phyloP scores from a whole-genome alignment of 805 yeast genomes.

The Barnettozyma botsteinii region DNA sequence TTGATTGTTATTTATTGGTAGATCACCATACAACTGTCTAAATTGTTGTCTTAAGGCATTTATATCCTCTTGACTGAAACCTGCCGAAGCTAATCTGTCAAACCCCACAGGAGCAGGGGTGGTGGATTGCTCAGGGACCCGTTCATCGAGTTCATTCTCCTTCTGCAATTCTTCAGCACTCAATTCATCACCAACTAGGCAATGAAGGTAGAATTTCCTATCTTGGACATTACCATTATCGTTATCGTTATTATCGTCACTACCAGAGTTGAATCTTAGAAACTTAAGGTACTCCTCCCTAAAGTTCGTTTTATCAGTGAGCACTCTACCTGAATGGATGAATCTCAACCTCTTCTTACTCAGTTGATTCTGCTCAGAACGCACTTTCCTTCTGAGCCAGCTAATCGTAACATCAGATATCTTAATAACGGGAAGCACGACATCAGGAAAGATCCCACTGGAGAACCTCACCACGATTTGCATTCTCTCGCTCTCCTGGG shows the following conservation, averaged over 20 bases:
- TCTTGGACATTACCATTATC: conserved; percentile 13
- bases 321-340: conserved; percentile 63
- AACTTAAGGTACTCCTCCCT: conserved; percentile 40
- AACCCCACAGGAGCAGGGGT: conserved; percentile 76
- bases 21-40: conserved; percentile 55
- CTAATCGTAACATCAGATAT: conserved; percentile 32
- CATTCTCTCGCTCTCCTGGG: conserved; percentile 3
- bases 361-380: conserved; percentile 26
- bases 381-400: conserved; percentile 38
- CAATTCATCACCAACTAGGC: conserved; percentile 67
- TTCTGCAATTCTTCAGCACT: conserved; percentile 47
- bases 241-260: conserved; percentile 2
- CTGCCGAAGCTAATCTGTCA: conserved; percentile 76
- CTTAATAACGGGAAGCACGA: conserved; percentile 31
- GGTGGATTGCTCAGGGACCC: conserved; percentile 45
- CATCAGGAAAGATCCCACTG: conserved; percentile 35
- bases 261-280: conserved; percentile 13
- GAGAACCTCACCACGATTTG: conserved; percentile 40
- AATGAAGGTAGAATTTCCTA: conserved; percentile 60
- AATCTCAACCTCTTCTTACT: conserved; percentile 49
- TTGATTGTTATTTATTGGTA: conserved; percentile 20
- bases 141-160: conserved; percentile 53
- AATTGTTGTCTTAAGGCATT: conserved; percentile 70
- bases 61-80: conserved; percentile 76
- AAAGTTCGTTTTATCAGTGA: conserved; percentile 52